Evolutionary conservation across 2,329 filamentous ascomycete genomes (phyloP).

Genomic region (Kalmusia sp.): DNA sequence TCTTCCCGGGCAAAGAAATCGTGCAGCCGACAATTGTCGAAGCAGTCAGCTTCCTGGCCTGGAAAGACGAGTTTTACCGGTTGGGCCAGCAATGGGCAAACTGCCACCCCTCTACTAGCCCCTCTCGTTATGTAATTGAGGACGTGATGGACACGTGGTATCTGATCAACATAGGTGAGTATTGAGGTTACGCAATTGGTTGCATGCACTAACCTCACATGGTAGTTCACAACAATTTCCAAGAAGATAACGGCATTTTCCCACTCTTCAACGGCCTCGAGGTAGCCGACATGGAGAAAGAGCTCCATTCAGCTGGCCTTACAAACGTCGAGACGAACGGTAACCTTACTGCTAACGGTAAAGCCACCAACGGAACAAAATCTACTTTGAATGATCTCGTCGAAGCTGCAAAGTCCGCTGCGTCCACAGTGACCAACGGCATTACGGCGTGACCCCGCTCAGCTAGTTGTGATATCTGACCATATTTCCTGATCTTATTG

Average conservation of each 20-base stretch:
- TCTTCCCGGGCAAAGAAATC: slow-evolving; percentile 98
- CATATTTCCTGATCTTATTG: slow-evolving; percentile 28
- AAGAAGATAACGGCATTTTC: slow-evolving; percentile 81
- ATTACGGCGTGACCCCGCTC: slow-evolving; percentile 35
- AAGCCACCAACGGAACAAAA: slow-evolving; percentile 3
- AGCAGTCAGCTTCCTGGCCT: slow-evolving; percentile 94
- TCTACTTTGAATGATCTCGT: slow-evolving; percentile 24
- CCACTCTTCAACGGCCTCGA: slow-evolving; percentile 80
- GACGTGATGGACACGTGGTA: slow-evolving; percentile 90
- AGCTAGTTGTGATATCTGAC: slow-evolving; percentile 5
- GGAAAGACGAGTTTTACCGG: slow-evolving; percentile 97
- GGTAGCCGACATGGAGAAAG: slow-evolving; percentile 68
- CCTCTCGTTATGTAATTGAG: slow-evolving; percentile 81
- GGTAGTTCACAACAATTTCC: slow-evolving; percentile 96
- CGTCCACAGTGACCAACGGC: slow-evolving; percentile 38
- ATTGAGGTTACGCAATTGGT: background rate
- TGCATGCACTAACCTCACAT: background rate
- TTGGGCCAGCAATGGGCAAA: slow-evolving; percentile 93
- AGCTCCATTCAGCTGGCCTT: slow-evolving; percentile 27
- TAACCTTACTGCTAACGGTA: slow-evolving; percentile 13
- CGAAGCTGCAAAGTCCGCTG: slow-evolving; percentile 36
- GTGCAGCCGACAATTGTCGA: slow-evolving; percentile 99
- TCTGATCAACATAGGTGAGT: slow-evolving; percentile 89
- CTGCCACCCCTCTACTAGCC: slow-evolving; percentile 79
- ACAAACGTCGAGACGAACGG: slow-evolving; percentile 19